Evolutionary conservation across 148 eudicot species (phyloP), one percentile per base, ranked within the genome.

Genomic region (Bassia scoparia): DNA sequence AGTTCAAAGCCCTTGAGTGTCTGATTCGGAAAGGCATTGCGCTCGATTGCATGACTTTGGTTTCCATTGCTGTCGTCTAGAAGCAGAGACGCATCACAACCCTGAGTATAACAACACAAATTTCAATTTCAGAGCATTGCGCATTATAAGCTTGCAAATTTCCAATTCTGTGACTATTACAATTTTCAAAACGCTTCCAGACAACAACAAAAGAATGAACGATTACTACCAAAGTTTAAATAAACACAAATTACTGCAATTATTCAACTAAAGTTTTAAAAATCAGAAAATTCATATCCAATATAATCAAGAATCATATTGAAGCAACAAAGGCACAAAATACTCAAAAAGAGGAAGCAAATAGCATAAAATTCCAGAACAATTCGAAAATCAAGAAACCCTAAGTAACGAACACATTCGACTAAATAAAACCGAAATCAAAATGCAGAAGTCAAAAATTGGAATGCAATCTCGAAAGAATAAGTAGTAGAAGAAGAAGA

Each of bases 41-140:
- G 58, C 72, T 80, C 82, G 26, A 59, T 70, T 5, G 67, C 34
- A 53, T 74, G 78, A 74, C 54, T 79, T 49, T 16, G 72, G 34
- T 80, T 64, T 52, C 82, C 82, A 7, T 58, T 49, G 30, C 76
- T 75, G 41, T 70, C 76, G 56, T 80, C 68, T 16, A 80, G 76
- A 52, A 80, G 79, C 75, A 80, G 29, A 14, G 82, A 80, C 26
- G 82, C 79, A 59, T 80, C 82, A 65, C 82, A 80, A 21, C 82
- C 82, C 82, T 80, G 30, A 54, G 18, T 35, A 31, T 12, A 4
- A 15, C 43, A 44, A 72, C 46, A 16, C 38, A 33, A 12, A 15
- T 30, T 61, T 24, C 63, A 68, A 46, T 18, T 24, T 26, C 55
- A 10, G 31, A 66, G 23, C 26, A 24, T 27, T 14, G 7, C 20